Evolutionary conservation across 805 yeast genomes (phyloP).

Genomic region (Lipomyces mesembrius): DNA sequence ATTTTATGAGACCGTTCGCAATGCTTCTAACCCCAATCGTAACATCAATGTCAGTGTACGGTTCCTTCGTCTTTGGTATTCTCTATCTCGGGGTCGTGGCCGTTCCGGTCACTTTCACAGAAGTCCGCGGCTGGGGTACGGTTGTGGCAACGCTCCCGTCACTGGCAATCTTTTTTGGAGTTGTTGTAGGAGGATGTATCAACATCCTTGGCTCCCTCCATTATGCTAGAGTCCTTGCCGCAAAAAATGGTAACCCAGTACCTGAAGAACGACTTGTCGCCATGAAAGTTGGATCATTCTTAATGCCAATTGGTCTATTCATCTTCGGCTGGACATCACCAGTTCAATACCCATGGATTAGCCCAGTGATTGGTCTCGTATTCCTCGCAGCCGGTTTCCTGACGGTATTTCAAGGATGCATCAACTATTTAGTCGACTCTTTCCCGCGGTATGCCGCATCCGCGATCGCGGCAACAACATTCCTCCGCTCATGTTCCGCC

Average conservation of each 20-base stretch:
- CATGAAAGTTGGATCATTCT: conserved; percentile 51
- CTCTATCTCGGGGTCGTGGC: conserved; percentile 52
- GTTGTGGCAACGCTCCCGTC: conserved; percentile 45
- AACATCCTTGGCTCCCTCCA: conserved; percentile 42
- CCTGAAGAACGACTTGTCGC: conserved; percentile 66
- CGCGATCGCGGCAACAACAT: conserved; percentile 67
- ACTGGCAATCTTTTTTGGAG: conserved; percentile 46
- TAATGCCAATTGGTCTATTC: conserved; percentile 60
- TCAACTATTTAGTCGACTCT: conserved; percentile 66
- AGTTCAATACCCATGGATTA: conserved; percentile 55
- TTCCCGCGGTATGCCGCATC: conserved; percentile 64
- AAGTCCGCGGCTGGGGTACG: conserved; percentile 44
- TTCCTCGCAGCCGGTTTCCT: conserved; percentile 59
- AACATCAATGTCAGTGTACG: conserved; percentile 49
- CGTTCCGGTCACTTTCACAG: conserved; percentile 47
- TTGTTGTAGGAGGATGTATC: conserved; percentile 43
- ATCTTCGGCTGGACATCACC: conserved; percentile 67
- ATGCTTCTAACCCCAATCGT: conserved; percentile 64
- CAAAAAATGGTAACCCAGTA: conserved; percentile 53
- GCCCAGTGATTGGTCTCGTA: conserved; percentile 62
- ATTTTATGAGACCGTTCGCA: conserved; percentile 78
- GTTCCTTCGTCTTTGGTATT: conserved; percentile 53
- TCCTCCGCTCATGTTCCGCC: conserved; percentile 62
- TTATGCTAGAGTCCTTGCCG: conserved; percentile 41
- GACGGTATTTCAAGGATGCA: conserved; percentile 61